These are phyloP conservation scores for Claviceps spartinae DNA, from an alignment of 2,329 filamentous ascomycete species.

Conservation along the genomic window DNA sequence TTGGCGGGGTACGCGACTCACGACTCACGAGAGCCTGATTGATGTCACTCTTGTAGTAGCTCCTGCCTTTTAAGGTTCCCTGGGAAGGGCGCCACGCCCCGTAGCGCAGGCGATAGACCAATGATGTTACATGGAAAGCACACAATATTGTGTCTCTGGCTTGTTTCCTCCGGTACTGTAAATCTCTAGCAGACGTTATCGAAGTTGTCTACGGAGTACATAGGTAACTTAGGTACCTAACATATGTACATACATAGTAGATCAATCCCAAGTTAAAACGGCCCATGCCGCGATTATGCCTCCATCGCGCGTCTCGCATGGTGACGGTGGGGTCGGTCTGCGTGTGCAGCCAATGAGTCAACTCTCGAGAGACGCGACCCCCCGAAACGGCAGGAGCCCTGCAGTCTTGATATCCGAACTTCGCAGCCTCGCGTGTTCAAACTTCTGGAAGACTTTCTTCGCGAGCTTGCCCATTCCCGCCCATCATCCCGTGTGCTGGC, in stretches of 20 bases:
- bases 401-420: constrained; percentile 1
- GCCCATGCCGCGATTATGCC: too few species aligned
- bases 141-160: too few species aligned
- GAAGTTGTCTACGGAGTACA: too few species aligned
- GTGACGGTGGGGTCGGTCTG: too few species aligned
- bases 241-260: too few species aligned
- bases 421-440: background rate
- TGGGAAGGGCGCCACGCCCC: background rate
- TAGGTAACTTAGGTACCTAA: too few species aligned
- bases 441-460: background rate
- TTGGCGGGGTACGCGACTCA: background rate
- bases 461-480: background rate
- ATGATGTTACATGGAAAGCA: background rate
- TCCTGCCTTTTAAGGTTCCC: background rate
- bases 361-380: background rate
- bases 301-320: too few species aligned
- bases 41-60: background rate
- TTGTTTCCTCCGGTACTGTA: too few species aligned
- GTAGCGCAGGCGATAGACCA: background rate
- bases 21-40: background rate
- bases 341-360: too few species aligned
- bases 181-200: too few species aligned
- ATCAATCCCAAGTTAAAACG: too few species aligned
- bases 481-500: background rate
- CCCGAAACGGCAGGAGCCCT: constrained; percentile 4